These are phyloP conservation scores for Aristolochia californica DNA, from an alignment of 164 flowering plant genomes.

Conservation along the genomic window DNA sequence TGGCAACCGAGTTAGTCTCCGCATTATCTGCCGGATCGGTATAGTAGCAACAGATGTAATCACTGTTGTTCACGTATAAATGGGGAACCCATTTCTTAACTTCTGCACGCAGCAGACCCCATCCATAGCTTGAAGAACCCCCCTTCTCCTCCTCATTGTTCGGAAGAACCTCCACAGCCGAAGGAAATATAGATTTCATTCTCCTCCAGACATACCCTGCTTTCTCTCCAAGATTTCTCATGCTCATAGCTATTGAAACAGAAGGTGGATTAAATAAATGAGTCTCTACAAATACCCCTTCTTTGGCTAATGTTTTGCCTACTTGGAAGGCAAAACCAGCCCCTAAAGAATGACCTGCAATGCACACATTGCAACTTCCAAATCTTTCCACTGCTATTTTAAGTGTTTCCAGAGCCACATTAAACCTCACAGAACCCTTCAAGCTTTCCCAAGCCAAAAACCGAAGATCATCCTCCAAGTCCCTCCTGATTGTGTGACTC, in stretches of 20 bases:
- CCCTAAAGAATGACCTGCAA: slow-evolving; percentile 90
- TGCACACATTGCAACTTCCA: slow-evolving; percentile 71
- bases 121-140: not conserved
- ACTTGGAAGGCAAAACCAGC: slow-evolving; percentile 97
- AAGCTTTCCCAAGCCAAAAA: slow-evolving; percentile 91
- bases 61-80: slow-evolving; percentile 81
- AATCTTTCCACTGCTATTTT: slow-evolving; percentile 23
- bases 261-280: slow-evolving; percentile 98
- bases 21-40: slow-evolving; percentile 30
- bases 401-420: slow-evolving; percentile 48
- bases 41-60: slow-evolving; percentile 82
- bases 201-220: slow-evolving; percentile 67
- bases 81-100: slow-evolving; percentile 59
- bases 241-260: slow-evolving; percentile 70
- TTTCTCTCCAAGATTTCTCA: slow-evolving; percentile 65
- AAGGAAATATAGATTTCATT: slow-evolving; percentile 59
- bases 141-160: slow-evolving; percentile 13
- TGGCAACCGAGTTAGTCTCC: slow-evolving; percentile 5
- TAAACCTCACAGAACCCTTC: slow-evolving; percentile 75
- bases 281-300: slow-evolving; percentile 69
- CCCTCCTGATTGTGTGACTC: slow-evolving; percentile 72
- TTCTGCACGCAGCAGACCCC: slow-evolving; percentile 8
- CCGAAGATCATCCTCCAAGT: slow-evolving; percentile 86
- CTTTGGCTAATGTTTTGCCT: slow-evolving; percentile 77
- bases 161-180: slow-evolving; percentile 19